These are phyloP conservation scores for Periconia sp. DNA, from an alignment of 2,329 filamentous ascomycete genomes.

Conservation along the genomic window DNA sequence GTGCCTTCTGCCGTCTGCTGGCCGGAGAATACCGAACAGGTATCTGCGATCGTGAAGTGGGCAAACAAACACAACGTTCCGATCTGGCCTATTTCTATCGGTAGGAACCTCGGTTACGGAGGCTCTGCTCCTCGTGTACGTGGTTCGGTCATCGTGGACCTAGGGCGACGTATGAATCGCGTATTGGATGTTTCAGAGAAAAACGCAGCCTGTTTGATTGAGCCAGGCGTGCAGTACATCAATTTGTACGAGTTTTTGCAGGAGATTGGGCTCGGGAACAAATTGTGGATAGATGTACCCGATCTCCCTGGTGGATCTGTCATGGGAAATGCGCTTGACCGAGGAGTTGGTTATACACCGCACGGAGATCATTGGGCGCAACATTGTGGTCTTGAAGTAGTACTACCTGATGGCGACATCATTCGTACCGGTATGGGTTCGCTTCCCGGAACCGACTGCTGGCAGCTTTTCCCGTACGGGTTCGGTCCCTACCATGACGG, in stretches of 20 bases:
- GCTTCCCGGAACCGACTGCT: constrained; percentile 31
- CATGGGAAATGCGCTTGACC: constrained; percentile 39
- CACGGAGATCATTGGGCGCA: constrained; percentile 41
- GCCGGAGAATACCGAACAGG: too few species aligned
- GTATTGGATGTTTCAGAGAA: constrained; percentile 49
- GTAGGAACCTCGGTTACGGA: constrained; percentile 56
- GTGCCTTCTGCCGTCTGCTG: too few species aligned
- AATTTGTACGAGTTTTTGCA: constrained; percentile 53
- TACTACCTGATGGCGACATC: constrained; percentile 49
- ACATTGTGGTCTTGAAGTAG: constrained; percentile 50
- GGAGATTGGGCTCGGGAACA: constrained; percentile 42
- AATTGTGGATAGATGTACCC: constrained; percentile 52
- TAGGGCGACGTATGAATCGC: constrained; percentile 51
- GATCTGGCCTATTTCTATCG: constrained; percentile 42
- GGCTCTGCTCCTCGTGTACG: constrained; percentile 55
- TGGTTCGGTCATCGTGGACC: constrained; percentile 53
- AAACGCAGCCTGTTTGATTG: constrained; percentile 46
- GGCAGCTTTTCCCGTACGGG: constrained; percentile 33
- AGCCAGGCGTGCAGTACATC: constrained; percentile 56
- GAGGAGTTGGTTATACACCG: constrained; percentile 41
- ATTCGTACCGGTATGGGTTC: constrained; percentile 51
- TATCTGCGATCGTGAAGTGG: constrained; percentile 28
- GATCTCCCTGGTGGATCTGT: constrained; percentile 39
- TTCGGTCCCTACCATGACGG: constrained; percentile 41
- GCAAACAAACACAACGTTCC: constrained; percentile 40